Conservation (phyloP, 1,284 basidiomycete species). For the Boletellus deceptivus region DNA sequence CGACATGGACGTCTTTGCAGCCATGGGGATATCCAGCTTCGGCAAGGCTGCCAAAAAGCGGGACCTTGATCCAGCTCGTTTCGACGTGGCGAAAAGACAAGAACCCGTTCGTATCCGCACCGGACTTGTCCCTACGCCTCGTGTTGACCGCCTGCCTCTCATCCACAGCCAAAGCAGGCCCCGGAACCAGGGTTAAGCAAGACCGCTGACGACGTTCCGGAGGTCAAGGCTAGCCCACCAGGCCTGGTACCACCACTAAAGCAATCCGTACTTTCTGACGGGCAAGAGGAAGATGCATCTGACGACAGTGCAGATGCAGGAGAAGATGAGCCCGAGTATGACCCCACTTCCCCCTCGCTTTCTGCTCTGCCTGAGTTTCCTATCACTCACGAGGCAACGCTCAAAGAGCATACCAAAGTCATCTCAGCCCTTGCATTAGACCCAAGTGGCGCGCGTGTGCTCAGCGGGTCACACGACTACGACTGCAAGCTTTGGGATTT, state of each 20-base stretch:
- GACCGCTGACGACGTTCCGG: slow-evolving; percentile 3
- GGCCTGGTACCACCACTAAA: slow-evolving; percentile 5
- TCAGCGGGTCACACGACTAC: slow-evolving; percentile 94
- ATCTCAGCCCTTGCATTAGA: slow-evolving; percentile 91
- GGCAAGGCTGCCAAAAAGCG: slow-evolving; percentile 67
- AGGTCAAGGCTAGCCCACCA: slow-evolving; percentile 5
- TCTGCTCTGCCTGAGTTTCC: slow-evolving; percentile 63
- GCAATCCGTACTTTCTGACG: slow-evolving; percentile 15
- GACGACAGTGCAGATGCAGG: slow-evolving; percentile 33
- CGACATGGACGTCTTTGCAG: slow-evolving; percentile 66
- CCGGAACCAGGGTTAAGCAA: slow-evolving; percentile 19
- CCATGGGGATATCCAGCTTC: slow-evolving; percentile 80
- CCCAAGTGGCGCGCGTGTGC: slow-evolving; percentile 87
- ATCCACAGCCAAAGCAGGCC: slow-evolving; percentile 12
- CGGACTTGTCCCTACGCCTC: slow-evolving; percentile 13
- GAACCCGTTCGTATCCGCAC: slow-evolving; percentile 34
- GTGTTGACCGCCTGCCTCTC: slow-evolving; percentile 19
- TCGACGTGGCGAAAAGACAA: slow-evolving; percentile 71
- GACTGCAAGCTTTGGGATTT: slow-evolving; percentile 99
- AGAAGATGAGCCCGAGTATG: slow-evolving; percentile 60
- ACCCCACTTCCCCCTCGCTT: slow-evolving; percentile 40
- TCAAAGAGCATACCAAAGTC: slow-evolving; percentile 95
- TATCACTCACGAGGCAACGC: slow-evolving; percentile 81
- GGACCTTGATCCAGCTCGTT: slow-evolving; percentile 64
- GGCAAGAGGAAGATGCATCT: slow-evolving; percentile 30